Conservation (phyloP, 208 protist genomes). For the Leishmania aethiopica region DNA sequence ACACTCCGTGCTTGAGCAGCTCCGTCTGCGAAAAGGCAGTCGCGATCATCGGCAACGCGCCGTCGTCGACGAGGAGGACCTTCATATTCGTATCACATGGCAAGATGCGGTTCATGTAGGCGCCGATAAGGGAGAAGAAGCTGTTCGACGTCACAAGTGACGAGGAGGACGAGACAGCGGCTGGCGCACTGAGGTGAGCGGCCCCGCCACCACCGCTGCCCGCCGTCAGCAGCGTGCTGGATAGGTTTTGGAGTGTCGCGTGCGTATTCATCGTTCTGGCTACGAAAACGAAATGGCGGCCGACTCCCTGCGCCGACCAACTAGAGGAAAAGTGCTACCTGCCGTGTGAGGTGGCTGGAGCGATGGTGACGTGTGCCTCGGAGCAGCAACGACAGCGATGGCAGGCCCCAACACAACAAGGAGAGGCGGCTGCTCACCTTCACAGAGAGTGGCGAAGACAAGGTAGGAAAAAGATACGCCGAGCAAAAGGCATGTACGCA, state of each 20-base stretch:
- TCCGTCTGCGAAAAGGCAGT: conserved; percentile 95
- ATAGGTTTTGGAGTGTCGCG: conserved; percentile 25
- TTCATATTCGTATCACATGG: conserved; percentile 91
- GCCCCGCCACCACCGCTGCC: conserved; percentile 1
- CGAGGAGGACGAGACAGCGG: conserved; percentile 10
- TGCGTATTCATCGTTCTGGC: conserved; percentile 21
- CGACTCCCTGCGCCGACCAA: not conserved
- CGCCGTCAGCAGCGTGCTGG: conserved; percentile 22
- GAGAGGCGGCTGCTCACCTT: not conserved
- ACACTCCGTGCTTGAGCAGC: conserved; percentile 96
- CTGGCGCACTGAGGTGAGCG: not conserved
- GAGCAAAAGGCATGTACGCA: not conserved
- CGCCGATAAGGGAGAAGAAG: conserved; percentile 55
- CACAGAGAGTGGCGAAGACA: not conserved
- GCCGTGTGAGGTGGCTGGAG: not conserved
- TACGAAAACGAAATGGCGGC: not conserved
- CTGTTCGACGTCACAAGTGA: conserved; percentile 18
- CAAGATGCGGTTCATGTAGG: conserved; percentile 72
- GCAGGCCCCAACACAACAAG: not conserved
- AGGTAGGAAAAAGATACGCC: conserved; percentile 7
- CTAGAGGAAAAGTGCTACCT: not conserved
- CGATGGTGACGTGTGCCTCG: not conserved
- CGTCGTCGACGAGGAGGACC: conserved; percentile 95
- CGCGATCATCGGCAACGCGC: conserved; percentile 93
- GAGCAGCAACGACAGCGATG: not conserved